phyloP scores from a whole-genome alignment of 2,329 filamentous ascomycete genomes.

The Sporothrix brasiliensis region DNA sequence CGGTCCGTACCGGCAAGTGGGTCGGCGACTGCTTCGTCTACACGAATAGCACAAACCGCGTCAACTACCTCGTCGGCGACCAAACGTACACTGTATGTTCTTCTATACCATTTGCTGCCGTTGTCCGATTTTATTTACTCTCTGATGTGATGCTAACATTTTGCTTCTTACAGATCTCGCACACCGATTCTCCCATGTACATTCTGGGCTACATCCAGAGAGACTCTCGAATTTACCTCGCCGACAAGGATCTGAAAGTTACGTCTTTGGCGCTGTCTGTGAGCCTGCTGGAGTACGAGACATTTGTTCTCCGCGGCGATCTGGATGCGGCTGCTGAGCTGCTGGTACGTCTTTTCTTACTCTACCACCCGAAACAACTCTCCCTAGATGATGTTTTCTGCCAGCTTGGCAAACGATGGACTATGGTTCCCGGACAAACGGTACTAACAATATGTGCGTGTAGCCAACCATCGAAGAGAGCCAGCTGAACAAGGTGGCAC shows the following conservation, averaged over 20 bases:
- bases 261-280: conserved; percentile 90
- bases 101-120: not conserved
- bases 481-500: conserved; percentile 96
- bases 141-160: not conserved
- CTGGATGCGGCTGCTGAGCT: conserved; percentile 89
- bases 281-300: conserved; percentile 94
- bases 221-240: conserved; percentile 92
- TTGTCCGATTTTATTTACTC: not conserved
- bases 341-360: conserved; percentile 48
- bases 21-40: conserved; percentile 99
- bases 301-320: conserved; percentile 87
- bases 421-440: not conserved
- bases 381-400: not conserved
- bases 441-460: not conserved
- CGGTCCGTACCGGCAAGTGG: conserved; percentile 93
- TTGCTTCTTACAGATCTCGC: conserved; percentile 55
- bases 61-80: conserved; percentile 97
- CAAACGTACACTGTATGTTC: conserved; percentile 86
- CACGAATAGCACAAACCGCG: conserved; percentile 92
- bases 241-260: conserved; percentile 92
- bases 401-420: not conserved
- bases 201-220: conserved; percentile 92
- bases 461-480: conserved; percentile 78
- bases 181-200: conserved; percentile 96
- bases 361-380: not conserved